phyloP scores from a whole-genome alignment of 306 rosid genomes.

The Luffa acutangula region DNA sequence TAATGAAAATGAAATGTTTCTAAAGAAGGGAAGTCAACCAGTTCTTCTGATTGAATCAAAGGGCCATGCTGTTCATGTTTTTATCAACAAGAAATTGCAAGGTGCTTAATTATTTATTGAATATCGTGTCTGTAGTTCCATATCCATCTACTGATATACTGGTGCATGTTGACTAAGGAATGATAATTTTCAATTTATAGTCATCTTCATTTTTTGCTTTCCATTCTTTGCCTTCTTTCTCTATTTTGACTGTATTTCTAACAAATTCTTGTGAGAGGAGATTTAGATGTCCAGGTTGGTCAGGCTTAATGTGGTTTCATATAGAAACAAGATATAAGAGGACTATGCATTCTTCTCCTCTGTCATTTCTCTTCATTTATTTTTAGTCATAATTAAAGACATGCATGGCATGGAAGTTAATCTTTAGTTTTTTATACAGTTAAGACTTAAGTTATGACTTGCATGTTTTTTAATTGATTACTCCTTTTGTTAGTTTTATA shows the following conservation, averaged over 20 bases:
- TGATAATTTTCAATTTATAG: neutral
- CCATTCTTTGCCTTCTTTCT: neutral
- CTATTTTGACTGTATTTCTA: neutral
- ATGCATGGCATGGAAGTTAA: neutral
- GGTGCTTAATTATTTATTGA: constrained; percentile 34
- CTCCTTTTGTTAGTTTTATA: neutral
- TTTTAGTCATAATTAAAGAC: neutral
- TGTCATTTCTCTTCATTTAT: neutral
- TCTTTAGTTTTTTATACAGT: neutral
- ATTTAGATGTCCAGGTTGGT: neutral
- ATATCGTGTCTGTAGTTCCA: neutral
- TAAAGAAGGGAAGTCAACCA: constrained; percentile 63
- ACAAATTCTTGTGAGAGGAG: neutral
- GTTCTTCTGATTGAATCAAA: constrained; percentile 67
- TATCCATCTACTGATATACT: neutral
- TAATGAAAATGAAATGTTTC: constrained; percentile 51
- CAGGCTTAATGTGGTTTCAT: neutral
- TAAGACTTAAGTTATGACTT: neutral
- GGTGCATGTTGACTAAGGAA: neutral
- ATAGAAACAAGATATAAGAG: neutral
- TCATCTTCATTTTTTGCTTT: neutral
- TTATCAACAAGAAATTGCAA: constrained; percentile 66
- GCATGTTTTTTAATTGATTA: neutral
- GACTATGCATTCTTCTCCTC: neutral
- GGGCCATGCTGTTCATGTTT: constrained; percentile 89